phyloP scores from a whole-genome alignment of 2,329 filamentous ascomycete species.

The Penicillium sp. region DNA sequence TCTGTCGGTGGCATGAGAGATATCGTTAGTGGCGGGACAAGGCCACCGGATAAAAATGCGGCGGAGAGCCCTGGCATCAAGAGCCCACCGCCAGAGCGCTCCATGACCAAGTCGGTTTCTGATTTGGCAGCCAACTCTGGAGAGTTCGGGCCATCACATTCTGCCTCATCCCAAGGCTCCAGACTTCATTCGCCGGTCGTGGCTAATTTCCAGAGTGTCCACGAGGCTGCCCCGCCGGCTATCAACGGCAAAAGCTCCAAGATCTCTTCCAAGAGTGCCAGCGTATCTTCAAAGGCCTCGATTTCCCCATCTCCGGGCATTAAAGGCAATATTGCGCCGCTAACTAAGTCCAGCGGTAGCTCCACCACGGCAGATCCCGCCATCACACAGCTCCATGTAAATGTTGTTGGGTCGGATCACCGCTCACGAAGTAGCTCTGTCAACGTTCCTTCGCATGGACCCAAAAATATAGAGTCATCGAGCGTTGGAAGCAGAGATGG shows the following conservation, averaged over 20 bases:
- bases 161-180: constrained; percentile 41
- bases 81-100: constrained; percentile 32
- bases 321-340: constrained; percentile 43
- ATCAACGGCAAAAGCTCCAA: constrained; percentile 39
- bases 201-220: constrained; percentile 33
- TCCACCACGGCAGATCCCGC: constrained; percentile 48
- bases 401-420: constrained; percentile 34
- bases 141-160: constrained; percentile 32
- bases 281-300: constrained; percentile 48
- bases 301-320: constrained; percentile 40
- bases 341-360: constrained; percentile 38
- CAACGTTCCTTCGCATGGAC: constrained; percentile 34
- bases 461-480: constrained; percentile 35
- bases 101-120: constrained; percentile 29
- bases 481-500: constrained; percentile 37
- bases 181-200: constrained; percentile 43
- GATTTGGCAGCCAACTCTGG: constrained; percentile 24
- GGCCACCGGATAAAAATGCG: constrained; percentile 33
- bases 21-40: constrained; percentile 43
- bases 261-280: constrained; percentile 46
- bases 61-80: constrained; percentile 31
- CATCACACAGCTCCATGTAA: constrained; percentile 52
- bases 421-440: constrained; percentile 38
- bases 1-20: constrained; percentile 75
- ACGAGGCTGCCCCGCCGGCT: constrained; percentile 31